Evolutionary conservation across 2,329 filamentous ascomycete species (phyloP).

Genomic region (Teratosphaeriaceae sp.): DNA sequence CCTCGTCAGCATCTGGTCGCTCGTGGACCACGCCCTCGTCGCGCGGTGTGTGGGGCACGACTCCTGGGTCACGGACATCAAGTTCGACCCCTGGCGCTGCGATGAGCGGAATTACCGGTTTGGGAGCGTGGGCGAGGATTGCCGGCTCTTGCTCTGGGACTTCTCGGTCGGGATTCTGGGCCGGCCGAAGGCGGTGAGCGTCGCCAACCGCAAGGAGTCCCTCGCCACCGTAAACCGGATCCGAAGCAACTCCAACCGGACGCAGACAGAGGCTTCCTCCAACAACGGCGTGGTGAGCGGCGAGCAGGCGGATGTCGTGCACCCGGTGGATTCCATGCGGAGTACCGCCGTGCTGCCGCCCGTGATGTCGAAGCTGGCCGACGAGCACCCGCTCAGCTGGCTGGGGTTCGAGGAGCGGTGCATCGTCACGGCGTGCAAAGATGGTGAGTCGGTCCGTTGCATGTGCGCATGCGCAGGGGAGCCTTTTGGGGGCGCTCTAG

Average conservation of each 20-base stretch:
- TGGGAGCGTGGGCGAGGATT: constrained; percentile 92
- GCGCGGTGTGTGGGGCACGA: constrained; percentile 92
- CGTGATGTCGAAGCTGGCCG: constrained; percentile 78
- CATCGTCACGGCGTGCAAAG: constrained; percentile 87
- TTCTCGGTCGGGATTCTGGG: constrained; percentile 97
- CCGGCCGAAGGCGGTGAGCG: constrained; percentile 67
- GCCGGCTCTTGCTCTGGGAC: constrained; percentile 87
- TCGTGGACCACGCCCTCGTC: constrained; percentile 75
- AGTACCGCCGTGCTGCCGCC: constrained; percentile 82
- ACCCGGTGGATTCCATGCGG: constrained; percentile 78
- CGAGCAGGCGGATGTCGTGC: constrained; percentile 57
- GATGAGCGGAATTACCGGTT: constrained; percentile 94
- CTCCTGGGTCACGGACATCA: constrained; percentile 89
- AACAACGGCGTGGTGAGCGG: constrained; percentile 32
- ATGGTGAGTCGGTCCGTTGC: constrained; percentile 56
- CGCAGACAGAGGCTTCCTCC: constrained; percentile 29
- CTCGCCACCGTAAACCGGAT: constrained; percentile 49
- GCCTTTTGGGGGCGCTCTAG: too few relatives aligned
- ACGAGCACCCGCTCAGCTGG: constrained; percentile 82
- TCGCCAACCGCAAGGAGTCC: constrained; percentile 16
- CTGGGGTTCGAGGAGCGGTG: constrained; percentile 89
- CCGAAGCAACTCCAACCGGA: constrained; percentile 64
- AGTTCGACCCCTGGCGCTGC: constrained; percentile 95
- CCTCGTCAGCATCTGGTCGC: constrained; percentile 90
- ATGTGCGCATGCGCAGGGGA: too few relatives aligned